Conservation (phyloP, 495 filamentous ascomycete genomes). For the Haplographium delicatum region DNA sequence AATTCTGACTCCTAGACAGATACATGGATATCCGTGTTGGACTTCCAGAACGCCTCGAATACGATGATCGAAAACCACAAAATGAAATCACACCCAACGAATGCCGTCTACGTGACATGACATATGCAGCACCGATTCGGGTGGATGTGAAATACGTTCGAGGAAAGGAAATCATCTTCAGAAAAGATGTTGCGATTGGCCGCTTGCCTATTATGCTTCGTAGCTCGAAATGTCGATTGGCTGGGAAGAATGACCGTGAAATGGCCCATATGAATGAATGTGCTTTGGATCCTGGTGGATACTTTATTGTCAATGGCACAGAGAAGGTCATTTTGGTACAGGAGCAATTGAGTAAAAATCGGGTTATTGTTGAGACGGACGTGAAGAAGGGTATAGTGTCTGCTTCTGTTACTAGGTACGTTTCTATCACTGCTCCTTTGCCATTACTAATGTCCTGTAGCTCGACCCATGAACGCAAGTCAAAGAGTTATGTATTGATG, state of each 20-base stretch:
- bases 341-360: slow-evolving; percentile 97
- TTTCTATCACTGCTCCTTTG: slow-evolving; percentile 3
- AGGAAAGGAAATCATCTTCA: slow-evolving; percentile 62
- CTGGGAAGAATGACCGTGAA: slow-evolving; percentile 69
- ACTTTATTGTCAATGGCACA: slow-evolving; percentile 81
- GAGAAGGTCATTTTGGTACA: slow-evolving; percentile 98
- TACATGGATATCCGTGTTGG: slow-evolving; percentile 85
- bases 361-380: slow-evolving; percentile 93
- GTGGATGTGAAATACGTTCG: slow-evolving; percentile 85
- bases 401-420: slow-evolving; percentile 81
- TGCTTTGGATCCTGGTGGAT: slow-evolving; percentile 91
- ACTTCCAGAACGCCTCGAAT: slow-evolving; percentile 69
- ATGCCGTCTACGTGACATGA: slow-evolving; percentile 90
- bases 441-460: slow-evolving; percentile 42
- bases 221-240: slow-evolving; percentile 85
- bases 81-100: slow-evolving; percentile 83
- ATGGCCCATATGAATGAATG: slow-evolving; percentile 91
- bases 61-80: slow-evolving; percentile 50
- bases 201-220: slow-evolving; percentile 94
- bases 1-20: slow-evolving; percentile 18
- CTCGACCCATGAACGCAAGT: slow-evolving; percentile 94
- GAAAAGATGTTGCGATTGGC: slow-evolving; percentile 71
- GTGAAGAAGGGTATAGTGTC: slow-evolving; percentile 86
- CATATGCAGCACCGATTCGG: slow-evolving; percentile 86
- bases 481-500: slow-evolving; percentile 88